Evolutionary conservation across 805 yeast species (phyloP).

Genomic region (Huiozyma naganishii): DNA sequence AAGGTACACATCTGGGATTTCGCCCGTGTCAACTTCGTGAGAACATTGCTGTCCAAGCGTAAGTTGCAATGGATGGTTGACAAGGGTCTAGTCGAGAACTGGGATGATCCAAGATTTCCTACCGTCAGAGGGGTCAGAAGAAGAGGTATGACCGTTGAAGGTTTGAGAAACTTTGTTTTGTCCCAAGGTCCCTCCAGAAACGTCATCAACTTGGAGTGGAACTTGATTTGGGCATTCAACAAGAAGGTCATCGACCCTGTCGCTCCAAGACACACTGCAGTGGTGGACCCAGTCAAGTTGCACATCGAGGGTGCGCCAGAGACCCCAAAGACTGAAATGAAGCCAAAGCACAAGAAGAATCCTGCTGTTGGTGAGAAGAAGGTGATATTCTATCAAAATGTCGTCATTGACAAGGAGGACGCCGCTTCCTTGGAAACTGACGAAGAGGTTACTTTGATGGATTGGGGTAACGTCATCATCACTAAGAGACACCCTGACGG

Average conservation of each 20-base stretch:
- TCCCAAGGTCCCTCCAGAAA: slow-evolving; percentile 98
- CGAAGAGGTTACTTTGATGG: slow-evolving; percentile 96
- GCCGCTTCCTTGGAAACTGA: slow-evolving; percentile 62
- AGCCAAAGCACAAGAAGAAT: slow-evolving; percentile 92
- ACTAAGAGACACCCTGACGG: slow-evolving; percentile 58
- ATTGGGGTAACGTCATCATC: slow-evolving; percentile 92
- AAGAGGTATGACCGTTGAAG: slow-evolving; percentile 99
- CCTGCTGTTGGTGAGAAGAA: slow-evolving; percentile 79
- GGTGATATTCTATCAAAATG: slow-evolving; percentile 52
- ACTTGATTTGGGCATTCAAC: slow-evolving; percentile 93
- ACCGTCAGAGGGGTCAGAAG: slow-evolving; percentile 98
- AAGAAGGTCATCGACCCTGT: slow-evolving; percentile 94
- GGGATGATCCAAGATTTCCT: slow-evolving; percentile 99
- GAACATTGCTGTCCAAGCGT: slow-evolving; percentile 92
- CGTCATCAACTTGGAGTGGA: slow-evolving; percentile 96
- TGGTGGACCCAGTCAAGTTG: slow-evolving; percentile 63
- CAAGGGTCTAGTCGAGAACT: slow-evolving; percentile 71
- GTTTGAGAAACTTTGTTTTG: slow-evolving; percentile 83
- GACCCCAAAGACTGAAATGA: slow-evolving; percentile 51
- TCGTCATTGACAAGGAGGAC: slow-evolving; percentile 80
- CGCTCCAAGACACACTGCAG: slow-evolving; percentile 91
- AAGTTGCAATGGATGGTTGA: slow-evolving; percentile 99
- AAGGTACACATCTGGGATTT: slow-evolving; percentile 97
- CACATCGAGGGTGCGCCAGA: slow-evolving; percentile 57
- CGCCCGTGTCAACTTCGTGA: slow-evolving; percentile 90